Evolutionary conservation across 306 rosid genomes (phyloP), one percentile per base, ranked within the genome.

Genomic region (Sindora glabra): DNA sequence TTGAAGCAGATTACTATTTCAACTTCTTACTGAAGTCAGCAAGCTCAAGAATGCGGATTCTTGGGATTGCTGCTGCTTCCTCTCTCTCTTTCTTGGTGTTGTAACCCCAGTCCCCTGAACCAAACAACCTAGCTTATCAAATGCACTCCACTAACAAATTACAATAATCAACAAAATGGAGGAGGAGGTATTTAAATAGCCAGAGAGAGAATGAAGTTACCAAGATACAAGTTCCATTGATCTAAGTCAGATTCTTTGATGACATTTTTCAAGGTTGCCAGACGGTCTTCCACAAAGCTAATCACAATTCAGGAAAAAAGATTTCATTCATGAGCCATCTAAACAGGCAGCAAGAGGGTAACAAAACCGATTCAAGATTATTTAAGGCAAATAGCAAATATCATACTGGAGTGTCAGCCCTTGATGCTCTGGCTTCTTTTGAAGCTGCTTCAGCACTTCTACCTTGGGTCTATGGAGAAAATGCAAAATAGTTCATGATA

Each of bases 271-370:
- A 83, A 76, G 68, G 91, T 85, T 49, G 91, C 87, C 48, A 87
- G 64, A 45, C 91, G 78, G 70, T 91, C 96, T 81, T 91, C 96
- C 50, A 87, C 95, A 64, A 91, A 91, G 78, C 97, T 87, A 82
- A 41, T 55, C 29, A 74, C 53, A 54, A 49, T 48, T 14, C 38
- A 62, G 58, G 24, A 5, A 12, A 42, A 62, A 33, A 54, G 61
- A 9, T 70, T 62, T 53, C 69, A 67, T 69, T 58, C 55, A 3
- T 59, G 16, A 48, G 30, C 34, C 48, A 64, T 30, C 26, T 38
- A 53, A 49, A 44, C 14, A 56, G 22, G 46, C 10, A 44, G 64
- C 30, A 17, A n/a, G 26, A 56, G 22, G 30, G 50, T 38, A 61
- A 5, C 5, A 6, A 29, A 4, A 29, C 30, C 1, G 15, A 24